Percentiles rank a stretch among this genome's conserved stretches.
These are phyloP conservation scores for Malania oleifera DNA, from an alignment of 164 flowering plant genomes.

Conservation along the genomic window DNA sequence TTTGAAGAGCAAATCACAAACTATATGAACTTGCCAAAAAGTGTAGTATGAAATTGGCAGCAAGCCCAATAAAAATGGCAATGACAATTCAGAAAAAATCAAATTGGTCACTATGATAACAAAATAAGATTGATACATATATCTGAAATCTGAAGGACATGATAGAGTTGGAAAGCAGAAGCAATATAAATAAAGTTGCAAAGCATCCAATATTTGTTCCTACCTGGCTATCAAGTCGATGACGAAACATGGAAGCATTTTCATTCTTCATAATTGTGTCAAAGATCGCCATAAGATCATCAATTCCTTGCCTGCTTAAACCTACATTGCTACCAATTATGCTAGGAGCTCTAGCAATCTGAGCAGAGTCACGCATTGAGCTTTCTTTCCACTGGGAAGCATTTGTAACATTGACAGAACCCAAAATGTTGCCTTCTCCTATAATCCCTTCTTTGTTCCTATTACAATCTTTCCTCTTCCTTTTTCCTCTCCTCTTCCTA, in stretches of 20 bases:
- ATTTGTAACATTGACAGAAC: slow-evolving; percentile 21
- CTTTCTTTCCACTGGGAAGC: slow-evolving; percentile 30
- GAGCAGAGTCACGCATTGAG: slow-evolving; percentile 25
- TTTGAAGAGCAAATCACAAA: neutral
- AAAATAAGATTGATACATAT: no score
- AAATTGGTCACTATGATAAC: no score
- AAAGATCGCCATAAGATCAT: slow-evolving; percentile 41
- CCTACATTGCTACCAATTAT: slow-evolving; percentile 15
- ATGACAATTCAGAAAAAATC: no score
- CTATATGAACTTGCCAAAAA: neutral
- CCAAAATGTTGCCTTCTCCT: slow-evolving; percentile 47
- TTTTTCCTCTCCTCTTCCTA: slow-evolving; percentile 65
- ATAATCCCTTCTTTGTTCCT: slow-evolving; percentile 48
- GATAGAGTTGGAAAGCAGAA: neutral
- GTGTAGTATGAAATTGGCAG: neutral
- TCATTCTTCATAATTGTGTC: slow-evolving; percentile 37
- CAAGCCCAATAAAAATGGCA: neutral
- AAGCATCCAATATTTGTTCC: neutral
- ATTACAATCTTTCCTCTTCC: slow-evolving; percentile 61
- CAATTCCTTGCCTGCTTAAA: slow-evolving; percentile 11
- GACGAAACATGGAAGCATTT: slow-evolving; percentile 41
- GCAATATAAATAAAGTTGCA: neutral
- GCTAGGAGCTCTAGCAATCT: slow-evolving; percentile 13
- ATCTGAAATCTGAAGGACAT: neutral
- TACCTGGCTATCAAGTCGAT: slow-evolving; percentile 80